phyloP scores from a whole-genome alignment of 2,329 filamentous ascomycete genomes.

The Bisporella sp. region DNA sequence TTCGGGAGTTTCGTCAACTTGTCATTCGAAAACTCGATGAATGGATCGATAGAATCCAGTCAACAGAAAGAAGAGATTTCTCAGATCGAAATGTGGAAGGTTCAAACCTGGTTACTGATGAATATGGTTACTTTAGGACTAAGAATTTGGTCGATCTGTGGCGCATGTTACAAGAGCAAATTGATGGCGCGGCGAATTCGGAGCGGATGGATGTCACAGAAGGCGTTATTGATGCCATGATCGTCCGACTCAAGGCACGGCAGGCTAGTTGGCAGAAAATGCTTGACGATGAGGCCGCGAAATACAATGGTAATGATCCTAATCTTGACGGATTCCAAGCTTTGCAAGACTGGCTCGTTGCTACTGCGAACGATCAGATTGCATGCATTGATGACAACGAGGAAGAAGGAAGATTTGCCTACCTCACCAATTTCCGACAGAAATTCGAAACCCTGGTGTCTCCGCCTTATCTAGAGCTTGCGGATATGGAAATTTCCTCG shows the following conservation, averaged over 20 bases:
- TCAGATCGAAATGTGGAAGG: slow-evolving; percentile 66
- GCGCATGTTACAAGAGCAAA: slow-evolving; percentile 94
- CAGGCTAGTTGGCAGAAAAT: slow-evolving; percentile 84
- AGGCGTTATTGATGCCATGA: slow-evolving; percentile 94
- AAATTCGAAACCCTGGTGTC: slow-evolving; percentile 79
- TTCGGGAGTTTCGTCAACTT: slow-evolving; percentile 87
- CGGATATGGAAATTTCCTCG: slow-evolving; percentile 62
- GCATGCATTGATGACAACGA: slow-evolving; percentile 93
- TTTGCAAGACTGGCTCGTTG: slow-evolving; percentile 91
- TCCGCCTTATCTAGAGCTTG: slow-evolving; percentile 69
- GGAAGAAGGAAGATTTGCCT: slow-evolving; percentile 66
- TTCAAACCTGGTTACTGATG: slow-evolving; percentile 73
- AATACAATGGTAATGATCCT: slow-evolving; percentile 54
- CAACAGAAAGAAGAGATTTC: slow-evolving; percentile 76
- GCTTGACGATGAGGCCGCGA: slow-evolving; percentile 75
- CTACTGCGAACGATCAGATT: slow-evolving; percentile 97
- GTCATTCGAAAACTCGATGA: slow-evolving; percentile 95
- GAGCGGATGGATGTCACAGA: slow-evolving; percentile 86
- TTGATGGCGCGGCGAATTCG: slow-evolving; percentile 77
- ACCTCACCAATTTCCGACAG: slow-evolving; percentile 78
- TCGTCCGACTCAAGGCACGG: slow-evolving; percentile 72
- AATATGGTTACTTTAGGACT: slow-evolving; percentile 86
- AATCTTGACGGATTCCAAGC: slow-evolving; percentile 66
- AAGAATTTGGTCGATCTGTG: slow-evolving; percentile 91
- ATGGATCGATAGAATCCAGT: slow-evolving; percentile 93